Evolutionary conservation across 805 yeast genomes (phyloP), one percentile per base, ranked within the genome.

Genomic region (Babjeviella inositovora): DNA sequence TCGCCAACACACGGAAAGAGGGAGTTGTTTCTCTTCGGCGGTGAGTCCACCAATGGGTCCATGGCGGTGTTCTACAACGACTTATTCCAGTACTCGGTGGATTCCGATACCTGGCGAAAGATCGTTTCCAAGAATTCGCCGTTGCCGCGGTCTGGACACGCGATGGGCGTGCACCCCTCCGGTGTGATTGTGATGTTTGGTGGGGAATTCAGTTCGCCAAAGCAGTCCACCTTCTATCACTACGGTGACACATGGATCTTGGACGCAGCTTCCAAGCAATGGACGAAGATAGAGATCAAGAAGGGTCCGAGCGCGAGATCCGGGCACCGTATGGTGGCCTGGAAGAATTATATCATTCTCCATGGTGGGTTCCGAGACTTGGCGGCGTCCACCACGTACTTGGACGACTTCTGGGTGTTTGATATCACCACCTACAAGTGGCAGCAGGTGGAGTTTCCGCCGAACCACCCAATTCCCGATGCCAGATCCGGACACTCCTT

Each of bases 161-260:
- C 93, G 1, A 79, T 85, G 81, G 73, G 85, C 31, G 74, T 80
- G 1, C 97, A 87, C 47, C 93, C 95, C 2, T 69, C 84, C 2
- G 97, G 97, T 7, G 54, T 85, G 2, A 63, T 81, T 14, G 45
- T 87, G 29, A 49, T 87, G 57, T 90, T 82, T 50, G 98, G 97
- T 23, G 98, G 98, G 38, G 98, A 87, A 48, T 87, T 90, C 37
- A 80, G 95, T 2, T 79, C 93, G 9, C 97, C 97, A 4, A 87
- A 87, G 38, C 98, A 87, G 45, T 70, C 81, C 23, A 82, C 95
- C 0, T 87, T 87, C 47, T 90, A 90, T 45, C 98, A 87, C 47
- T 87, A 81, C 44, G 87, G 94, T 10, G 98, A 87, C 41, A 76
- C 95, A 4, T 87, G 98, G 98, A 60, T 87, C 22, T 53, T 87